Conservation (phyloP, 2,329 filamentous ascomycete species). For the Hypoxylon sp. region DNA sequence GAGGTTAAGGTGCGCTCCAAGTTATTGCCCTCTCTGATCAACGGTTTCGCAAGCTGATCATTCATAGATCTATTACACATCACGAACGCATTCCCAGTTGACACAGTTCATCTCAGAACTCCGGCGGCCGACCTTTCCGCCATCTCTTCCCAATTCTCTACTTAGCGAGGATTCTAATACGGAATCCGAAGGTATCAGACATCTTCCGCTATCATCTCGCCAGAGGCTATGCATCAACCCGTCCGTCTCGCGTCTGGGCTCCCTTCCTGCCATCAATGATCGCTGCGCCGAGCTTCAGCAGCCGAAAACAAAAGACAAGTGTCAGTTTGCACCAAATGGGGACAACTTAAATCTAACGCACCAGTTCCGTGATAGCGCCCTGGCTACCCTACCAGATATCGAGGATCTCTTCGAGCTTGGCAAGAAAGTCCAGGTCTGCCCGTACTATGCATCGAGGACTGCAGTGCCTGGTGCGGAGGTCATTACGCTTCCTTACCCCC, state of each 20-base stretch:
- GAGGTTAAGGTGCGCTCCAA: conserved; percentile 72
- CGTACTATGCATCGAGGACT: conserved; percentile 93
- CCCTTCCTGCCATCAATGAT: conserved; percentile 89
- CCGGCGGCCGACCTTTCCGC: conserved; percentile 79
- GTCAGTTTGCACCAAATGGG: conserved; percentile 81
- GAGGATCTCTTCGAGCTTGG: conserved; percentile 88
- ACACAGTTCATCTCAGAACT: conserved; percentile 89
- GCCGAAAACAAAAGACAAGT: conserved; percentile 73
- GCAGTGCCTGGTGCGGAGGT: conserved; percentile 89
- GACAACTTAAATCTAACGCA: conserved; percentile 78
- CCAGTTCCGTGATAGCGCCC: conserved; percentile 84
- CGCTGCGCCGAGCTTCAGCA: conserved; percentile 91
- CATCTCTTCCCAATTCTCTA: conserved; percentile 69
- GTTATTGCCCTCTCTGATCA: not conserved
- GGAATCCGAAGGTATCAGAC: conserved; percentile 74
- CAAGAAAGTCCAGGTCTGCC: conserved; percentile 83
- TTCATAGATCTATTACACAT: conserved; percentile 84
- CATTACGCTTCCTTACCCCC: conserved; percentile 89
- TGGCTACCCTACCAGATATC: conserved; percentile 91
- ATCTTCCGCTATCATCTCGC: conserved; percentile 85
- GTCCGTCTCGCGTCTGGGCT: conserved; percentile 76
- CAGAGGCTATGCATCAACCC: conserved; percentile 93
- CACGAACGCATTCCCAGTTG: conserved; percentile 90
- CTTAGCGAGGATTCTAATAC: conserved; percentile 41
- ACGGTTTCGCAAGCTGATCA: conserved; percentile 9